Conservation (phyloP, 2,329 filamentous ascomycete genomes). For the Pestalotiopsis sp. region DNA sequence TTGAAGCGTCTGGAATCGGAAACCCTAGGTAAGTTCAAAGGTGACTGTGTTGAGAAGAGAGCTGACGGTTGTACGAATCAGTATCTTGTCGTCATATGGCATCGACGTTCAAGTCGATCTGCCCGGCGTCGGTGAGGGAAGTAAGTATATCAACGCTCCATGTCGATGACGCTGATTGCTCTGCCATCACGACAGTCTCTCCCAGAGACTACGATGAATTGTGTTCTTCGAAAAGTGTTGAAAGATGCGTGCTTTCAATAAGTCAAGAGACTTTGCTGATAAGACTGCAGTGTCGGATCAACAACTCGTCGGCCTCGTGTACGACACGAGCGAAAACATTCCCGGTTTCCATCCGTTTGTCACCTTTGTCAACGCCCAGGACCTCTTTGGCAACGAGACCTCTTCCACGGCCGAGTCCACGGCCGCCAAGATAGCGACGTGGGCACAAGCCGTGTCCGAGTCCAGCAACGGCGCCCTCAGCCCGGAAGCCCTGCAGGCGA, state of each 20-base stretch:
- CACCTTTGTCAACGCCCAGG: constrained; percentile 17
- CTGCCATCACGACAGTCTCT: neutral
- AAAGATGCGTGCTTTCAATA: neutral
- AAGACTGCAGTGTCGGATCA: constrained; percentile 45
- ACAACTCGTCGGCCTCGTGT: constrained; percentile 27
- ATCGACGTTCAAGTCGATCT: constrained; percentile 40
- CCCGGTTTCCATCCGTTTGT: constrained; percentile 10
- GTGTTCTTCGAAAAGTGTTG: too few species aligned
- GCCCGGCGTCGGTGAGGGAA: constrained; percentile 45
- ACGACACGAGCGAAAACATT: constrained; percentile 7
- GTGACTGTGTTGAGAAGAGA: neutral
- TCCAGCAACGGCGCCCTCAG: constrained; percentile 19
- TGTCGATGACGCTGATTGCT: neutral
- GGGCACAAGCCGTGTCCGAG: constrained; percentile 20
- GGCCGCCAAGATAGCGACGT: constrained; percentile 18
- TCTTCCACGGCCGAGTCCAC: constrained; percentile 18
- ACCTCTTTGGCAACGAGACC: constrained; percentile 26
- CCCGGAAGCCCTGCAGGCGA: constrained; percentile 11
- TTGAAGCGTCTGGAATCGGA: constrained; percentile 51
- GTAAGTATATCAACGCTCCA: neutral
- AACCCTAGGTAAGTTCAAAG: constrained; percentile 19
- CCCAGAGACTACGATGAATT: too few species aligned
- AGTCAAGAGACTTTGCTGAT: neutral
- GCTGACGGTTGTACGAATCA: neutral
- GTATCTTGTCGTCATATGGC: constrained; percentile 35